phyloP scores from a whole-genome alignment of 352 stramenopile species.

The Phytophthora boehmeriae region DNA sequence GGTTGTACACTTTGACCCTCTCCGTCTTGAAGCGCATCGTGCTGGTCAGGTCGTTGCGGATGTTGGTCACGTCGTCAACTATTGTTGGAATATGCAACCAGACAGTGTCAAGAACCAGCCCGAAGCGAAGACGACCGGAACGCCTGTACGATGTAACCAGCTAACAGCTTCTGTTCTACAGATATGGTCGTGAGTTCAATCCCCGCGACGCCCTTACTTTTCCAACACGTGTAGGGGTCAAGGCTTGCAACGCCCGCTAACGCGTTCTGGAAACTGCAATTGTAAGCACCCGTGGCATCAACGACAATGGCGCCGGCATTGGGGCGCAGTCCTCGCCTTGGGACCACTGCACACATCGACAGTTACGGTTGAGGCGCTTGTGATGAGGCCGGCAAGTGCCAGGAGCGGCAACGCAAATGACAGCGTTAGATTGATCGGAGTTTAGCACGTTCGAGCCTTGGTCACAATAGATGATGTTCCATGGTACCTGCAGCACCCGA shows the following conservation, averaged over 20 bases:
- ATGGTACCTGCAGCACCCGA: too few species aligned
- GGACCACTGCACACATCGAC: conserved; percentile 15
- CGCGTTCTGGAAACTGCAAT: conserved; percentile 27
- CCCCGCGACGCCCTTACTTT: too few species aligned
- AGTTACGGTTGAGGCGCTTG: not conserved
- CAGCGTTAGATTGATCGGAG: too few species aligned
- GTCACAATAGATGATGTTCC: too few species aligned
- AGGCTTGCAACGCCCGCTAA: conserved; percentile 16
- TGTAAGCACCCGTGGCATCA: conserved; percentile 24
- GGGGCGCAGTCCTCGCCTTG: conserved; percentile 19
- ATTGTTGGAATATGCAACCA: too few species aligned
- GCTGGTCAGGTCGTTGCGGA: conserved; percentile 31
- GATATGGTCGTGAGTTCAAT: too few species aligned
- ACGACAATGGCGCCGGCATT: conserved; percentile 23
- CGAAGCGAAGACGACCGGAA: too few species aligned
- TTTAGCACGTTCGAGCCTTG: too few species aligned
- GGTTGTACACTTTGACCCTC: conserved; percentile 40
- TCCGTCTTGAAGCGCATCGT: conserved; percentile 28
- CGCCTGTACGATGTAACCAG: too few species aligned
- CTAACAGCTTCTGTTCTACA: conserved; percentile 29
- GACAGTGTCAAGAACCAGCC: too few species aligned
- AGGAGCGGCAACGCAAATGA: conserved; percentile 22
- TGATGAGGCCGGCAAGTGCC: conserved; percentile 14
- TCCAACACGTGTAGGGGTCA: conserved; percentile 20
- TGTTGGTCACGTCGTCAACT: conserved; percentile 27